A percentile compares a stretch with the other conserved stretches of the same genome.
Evolutionary conservation across 495 filamentous ascomycete species (phyloP).

Genomic region (Tuber melanosporum): DNA sequence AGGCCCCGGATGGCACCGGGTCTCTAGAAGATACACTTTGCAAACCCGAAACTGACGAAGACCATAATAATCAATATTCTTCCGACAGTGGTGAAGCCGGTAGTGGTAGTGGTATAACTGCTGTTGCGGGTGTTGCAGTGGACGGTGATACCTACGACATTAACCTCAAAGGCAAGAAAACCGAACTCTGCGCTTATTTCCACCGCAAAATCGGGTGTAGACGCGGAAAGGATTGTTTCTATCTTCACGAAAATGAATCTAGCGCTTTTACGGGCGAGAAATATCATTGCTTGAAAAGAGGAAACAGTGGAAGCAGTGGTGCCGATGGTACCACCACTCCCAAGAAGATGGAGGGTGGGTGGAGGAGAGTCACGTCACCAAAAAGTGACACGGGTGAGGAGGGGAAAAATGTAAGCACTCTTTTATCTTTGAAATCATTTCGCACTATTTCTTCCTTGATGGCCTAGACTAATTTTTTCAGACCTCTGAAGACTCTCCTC

Average conservation of each 20-base stretch:
- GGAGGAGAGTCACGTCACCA: slow-evolving; percentile 21
- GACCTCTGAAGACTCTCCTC: slow-evolving; percentile 6
- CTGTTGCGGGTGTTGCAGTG: neutral
- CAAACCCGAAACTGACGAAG: neutral
- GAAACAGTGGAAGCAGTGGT: neutral
- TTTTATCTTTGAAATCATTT: neutral
- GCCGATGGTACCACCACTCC: slow-evolving; percentile 6
- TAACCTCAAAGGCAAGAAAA: slow-evolving; percentile 7
- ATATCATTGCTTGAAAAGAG: slow-evolving; percentile 18
- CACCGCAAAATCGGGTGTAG: slow-evolving; percentile 30
- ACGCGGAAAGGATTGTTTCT: slow-evolving; percentile 31
- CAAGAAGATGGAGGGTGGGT: slow-evolving; percentile 22
- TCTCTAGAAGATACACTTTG: neutral
- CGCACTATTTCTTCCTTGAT: neutral
- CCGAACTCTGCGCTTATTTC: slow-evolving; percentile 32
- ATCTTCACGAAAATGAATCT: slow-evolving; percentile 22
- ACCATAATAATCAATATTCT: neutral
- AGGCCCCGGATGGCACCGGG: neutral
- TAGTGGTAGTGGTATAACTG: neutral
- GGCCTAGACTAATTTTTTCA: neutral
- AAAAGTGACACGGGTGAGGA: slow-evolving; percentile 3
- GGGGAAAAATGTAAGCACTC: slow-evolving; percentile 8
- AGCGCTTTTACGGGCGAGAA: slow-evolving; percentile 13
- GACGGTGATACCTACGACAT: neutral
- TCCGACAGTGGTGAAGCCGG: neutral